phyloP scores from a whole-genome alignment of 257 asterid genomes.

The Salvia rosmarinus region DNA sequence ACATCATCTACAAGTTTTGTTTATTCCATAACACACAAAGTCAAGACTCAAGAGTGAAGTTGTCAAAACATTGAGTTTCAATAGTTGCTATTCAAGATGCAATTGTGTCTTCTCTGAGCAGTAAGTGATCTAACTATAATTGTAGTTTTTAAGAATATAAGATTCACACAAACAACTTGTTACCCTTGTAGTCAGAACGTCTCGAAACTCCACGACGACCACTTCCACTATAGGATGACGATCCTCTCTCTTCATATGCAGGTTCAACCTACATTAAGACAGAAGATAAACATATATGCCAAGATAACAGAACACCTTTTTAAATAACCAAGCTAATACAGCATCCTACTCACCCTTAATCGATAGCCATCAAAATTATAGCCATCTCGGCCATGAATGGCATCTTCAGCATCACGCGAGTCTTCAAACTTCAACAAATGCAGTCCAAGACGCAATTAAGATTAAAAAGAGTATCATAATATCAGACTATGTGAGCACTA shows the following conservation, averaged over 20 bases:
- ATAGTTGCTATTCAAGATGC: constrained; percentile 3
- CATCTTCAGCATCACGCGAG: constrained; percentile 15
- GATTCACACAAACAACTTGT: background rate
- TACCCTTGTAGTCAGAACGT: constrained; percentile 14
- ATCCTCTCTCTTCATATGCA: constrained; percentile 18
- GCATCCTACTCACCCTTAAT: constrained; percentile 13
- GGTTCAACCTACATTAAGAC: constrained; percentile 22
- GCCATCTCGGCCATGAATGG: constrained; percentile 21
- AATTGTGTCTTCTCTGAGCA: background rate
- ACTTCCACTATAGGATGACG: constrained; percentile 13
- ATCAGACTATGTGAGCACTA: background rate
- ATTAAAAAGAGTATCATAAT: background rate
- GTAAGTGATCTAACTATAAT: background rate
- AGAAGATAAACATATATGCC: background rate
- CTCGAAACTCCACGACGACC: constrained; percentile 21
- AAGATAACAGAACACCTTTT: background rate
- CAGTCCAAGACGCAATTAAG: background rate
- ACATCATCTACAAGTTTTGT: background rate
- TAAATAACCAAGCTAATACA: background rate
- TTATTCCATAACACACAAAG: background rate
- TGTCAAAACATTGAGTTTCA: background rate
- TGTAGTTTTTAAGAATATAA: background rate
- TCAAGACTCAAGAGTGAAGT: background rate
- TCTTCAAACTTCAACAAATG: constrained; percentile 10
- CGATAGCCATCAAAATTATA: constrained; percentile 7